phyloP scores from a whole-genome alignment of 345 rosid species.

The Draba incana region DNA sequence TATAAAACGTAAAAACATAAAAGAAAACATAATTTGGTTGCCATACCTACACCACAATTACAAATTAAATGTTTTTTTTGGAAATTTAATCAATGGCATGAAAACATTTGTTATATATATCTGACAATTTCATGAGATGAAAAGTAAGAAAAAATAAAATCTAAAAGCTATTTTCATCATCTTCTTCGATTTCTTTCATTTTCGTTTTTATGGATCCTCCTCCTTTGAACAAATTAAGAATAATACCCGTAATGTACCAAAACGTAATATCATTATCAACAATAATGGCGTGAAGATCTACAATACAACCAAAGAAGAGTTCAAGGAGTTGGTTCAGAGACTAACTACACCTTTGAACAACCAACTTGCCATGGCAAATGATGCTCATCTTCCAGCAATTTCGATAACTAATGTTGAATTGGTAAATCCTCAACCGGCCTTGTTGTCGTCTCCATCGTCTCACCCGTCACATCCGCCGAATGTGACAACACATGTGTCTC shows the following conservation, averaged over 20 bases:
- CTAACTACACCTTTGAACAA: constrained; percentile 75
- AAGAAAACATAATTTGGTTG: not conserved
- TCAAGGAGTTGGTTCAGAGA: constrained; percentile 64
- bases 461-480: no score
- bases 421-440: not conserved
- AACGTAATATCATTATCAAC: not conserved
- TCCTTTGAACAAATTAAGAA: not conserved
- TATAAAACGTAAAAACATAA: not conserved
- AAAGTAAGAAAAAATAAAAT: not conserved
- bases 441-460: constrained; percentile 9
- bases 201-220: not conserved
- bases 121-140: not conserved
- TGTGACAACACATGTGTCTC: no score
- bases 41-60: not conserved
- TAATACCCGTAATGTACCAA: no score
- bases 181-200: not conserved
- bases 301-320: constrained; percentile 67
- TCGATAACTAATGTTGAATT: not conserved
- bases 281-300: constrained; percentile 37
- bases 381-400: constrained; percentile 16
- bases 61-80: not conserved
- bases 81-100: not conserved
- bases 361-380: constrained; percentile 48
- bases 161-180: not conserved
- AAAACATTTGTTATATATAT: not conserved